Conservation (phyloP, 2,329 filamentous ascomycete species). For the Pyrenophora seminiperda region DNA sequence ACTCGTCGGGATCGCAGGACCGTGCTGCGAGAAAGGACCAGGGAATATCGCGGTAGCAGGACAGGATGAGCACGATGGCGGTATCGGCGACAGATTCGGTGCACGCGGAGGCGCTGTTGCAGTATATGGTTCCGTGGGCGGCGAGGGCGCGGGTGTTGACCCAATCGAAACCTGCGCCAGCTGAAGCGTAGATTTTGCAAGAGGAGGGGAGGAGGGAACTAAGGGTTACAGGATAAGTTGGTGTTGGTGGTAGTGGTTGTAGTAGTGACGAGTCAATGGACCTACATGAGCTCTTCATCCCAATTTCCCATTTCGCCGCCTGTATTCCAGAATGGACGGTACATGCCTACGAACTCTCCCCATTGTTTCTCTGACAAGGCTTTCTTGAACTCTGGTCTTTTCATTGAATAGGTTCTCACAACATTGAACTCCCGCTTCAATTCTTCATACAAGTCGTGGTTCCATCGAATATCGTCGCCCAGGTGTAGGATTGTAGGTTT, state of each 20-base stretch:
- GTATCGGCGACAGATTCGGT: slow-evolving; percentile 76
- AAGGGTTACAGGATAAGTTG: background rate
- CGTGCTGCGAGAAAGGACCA: slow-evolving; percentile 66
- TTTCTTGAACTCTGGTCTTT: slow-evolving; percentile 48
- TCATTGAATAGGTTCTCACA: slow-evolving; percentile 47
- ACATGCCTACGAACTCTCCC: slow-evolving; percentile 55
- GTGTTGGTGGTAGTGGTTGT: background rate
- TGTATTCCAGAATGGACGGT: slow-evolving; percentile 67
- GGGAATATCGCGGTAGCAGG: slow-evolving; percentile 69
- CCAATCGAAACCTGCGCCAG: slow-evolving; percentile 69
- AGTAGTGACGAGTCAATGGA: background rate
- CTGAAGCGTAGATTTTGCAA: slow-evolving; percentile 51
- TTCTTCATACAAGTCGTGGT: slow-evolving; percentile 50
- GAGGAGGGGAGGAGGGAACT: slow-evolving; percentile 7
- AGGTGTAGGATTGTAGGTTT: slow-evolving; percentile 51
- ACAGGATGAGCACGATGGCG: slow-evolving; percentile 70
- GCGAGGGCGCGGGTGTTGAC: slow-evolving; percentile 65
- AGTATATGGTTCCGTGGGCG: slow-evolving; percentile 69
- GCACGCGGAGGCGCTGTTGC: slow-evolving; percentile 72
- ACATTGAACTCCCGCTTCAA: slow-evolving; percentile 47
- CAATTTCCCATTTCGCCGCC: slow-evolving; percentile 69
- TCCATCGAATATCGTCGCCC: slow-evolving; percentile 54
- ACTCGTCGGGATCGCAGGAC: slow-evolving; percentile 52
- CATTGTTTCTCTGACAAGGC: slow-evolving; percentile 48
- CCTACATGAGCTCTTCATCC: slow-evolving; percentile 62